Percentiles rank a stretch among this genome's conserved stretches.
These are phyloP conservation scores for Capsicum rhomboideum DNA, from an alignment of 257 asterid genomes.

Conservation along the genomic window DNA sequence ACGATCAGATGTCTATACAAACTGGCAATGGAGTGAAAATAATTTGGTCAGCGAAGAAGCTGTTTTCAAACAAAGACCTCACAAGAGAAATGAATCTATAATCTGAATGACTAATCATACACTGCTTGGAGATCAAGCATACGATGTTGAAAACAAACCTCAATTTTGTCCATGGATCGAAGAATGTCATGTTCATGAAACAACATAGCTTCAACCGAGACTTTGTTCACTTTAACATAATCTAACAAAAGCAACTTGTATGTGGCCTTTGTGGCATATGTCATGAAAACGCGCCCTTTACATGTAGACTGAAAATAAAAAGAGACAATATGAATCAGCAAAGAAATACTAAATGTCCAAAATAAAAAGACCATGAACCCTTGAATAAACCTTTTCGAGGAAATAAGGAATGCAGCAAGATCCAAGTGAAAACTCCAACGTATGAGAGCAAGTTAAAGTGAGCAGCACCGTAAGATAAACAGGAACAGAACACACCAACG, in stretches of 20 bases:
- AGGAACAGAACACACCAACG: not conserved
- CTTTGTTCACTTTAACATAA: constrained; percentile 94
- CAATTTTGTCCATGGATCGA: constrained; percentile 85
- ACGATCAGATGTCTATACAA: not conserved
- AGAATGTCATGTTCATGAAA: constrained; percentile 74
- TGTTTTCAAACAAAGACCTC: not conserved
- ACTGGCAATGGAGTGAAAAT: not conserved
- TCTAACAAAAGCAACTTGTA: constrained; percentile 85
- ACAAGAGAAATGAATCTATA: not conserved
- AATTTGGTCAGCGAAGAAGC: too few relatives aligned
- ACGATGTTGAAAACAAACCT: constrained; percentile 41
- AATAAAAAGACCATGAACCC: not conserved
- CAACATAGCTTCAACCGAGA: constrained; percentile 90
- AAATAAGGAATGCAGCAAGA: constrained; percentile 98
- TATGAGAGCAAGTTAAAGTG: not conserved
- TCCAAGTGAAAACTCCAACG: constrained; percentile 91
- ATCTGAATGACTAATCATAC: not conserved
- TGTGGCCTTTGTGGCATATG: constrained; percentile 81
- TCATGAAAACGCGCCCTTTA: constrained; percentile 89
- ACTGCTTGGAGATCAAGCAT: not conserved
- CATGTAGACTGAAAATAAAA: constrained; percentile 75
- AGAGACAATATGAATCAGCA: too few relatives aligned
- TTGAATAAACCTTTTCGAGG: constrained; percentile 66
- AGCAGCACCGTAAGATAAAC: not conserved
- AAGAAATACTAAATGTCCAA: too few relatives aligned